A percentile compares a stretch with the other conserved stretches of the same genome.
Conservation (phyloP, 78 protist genomes). For the Ministeria vibrans region DNA sequence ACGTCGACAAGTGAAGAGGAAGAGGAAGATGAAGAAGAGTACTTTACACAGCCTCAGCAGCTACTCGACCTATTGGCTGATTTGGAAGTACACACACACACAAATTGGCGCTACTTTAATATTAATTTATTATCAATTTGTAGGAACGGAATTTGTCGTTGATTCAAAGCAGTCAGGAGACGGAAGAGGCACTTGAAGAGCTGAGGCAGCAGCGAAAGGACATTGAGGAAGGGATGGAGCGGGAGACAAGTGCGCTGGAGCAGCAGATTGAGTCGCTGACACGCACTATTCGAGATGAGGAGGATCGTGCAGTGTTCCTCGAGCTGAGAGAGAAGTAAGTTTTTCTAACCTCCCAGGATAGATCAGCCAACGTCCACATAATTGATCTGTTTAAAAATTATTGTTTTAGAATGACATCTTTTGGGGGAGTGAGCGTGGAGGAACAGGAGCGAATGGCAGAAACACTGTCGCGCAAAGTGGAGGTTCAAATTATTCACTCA, state of each 20-base stretch:
- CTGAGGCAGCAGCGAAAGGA: background rate
- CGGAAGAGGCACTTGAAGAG: constrained; percentile 3
- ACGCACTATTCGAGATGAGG: background rate
- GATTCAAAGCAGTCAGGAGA: constrained; percentile 50
- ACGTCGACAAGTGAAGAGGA: no score
- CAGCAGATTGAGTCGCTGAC: background rate
- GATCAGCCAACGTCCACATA: no score
- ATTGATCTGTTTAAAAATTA: no score
- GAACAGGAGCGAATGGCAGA: background rate
- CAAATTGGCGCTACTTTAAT: no score
- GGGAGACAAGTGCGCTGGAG: background rate
- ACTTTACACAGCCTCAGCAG: constrained; percentile 36
- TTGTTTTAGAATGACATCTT: no score
- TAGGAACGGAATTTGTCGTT: constrained; percentile 51
- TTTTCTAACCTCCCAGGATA: no score
- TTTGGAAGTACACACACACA: no score
- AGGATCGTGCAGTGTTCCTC: background rate
- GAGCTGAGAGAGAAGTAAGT: background rate
- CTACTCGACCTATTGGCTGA: constrained; percentile 39
- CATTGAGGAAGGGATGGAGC: background rate
- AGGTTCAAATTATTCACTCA: background rate
- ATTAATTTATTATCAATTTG: no score
- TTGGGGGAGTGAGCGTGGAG: background rate
- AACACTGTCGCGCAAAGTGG: background rate
- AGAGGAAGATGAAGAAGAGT: constrained; percentile 4